Evolutionary conservation across 2,329 filamentous ascomycete species (phyloP), one percentile per base, ranked within the genome.

Genomic region (Endocalyx cinctus): DNA sequence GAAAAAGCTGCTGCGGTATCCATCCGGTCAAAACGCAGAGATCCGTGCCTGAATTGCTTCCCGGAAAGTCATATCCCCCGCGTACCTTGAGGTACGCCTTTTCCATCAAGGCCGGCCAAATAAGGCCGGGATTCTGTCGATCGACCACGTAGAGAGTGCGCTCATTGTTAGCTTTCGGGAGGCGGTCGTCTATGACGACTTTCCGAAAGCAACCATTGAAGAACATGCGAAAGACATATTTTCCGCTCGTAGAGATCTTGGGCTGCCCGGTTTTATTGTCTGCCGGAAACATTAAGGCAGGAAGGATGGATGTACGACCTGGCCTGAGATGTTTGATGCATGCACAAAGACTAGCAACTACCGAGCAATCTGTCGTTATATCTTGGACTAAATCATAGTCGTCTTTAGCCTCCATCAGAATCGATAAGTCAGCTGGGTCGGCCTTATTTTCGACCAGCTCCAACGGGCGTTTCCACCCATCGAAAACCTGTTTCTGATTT

Each of bases 71-170:
- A 57, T 98, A 98, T 20, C 92, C 92, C 17, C 92, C 92, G 35
- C 90, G 78, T 10, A 97, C 79, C 64, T 97, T 98, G 2, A 98
- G 68, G 48, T 98, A 98, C 0, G 92, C 92, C 55, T 98, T 98
- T 57, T 98, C 92, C 12, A 97, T 67, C 5, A 98, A 69, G 3
- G 90, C 88, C 5, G 92, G 92, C 88, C 90, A 97, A 11, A 97
- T 63, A 11, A 94, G 68, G n/a, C 66, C 70, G 4, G 85, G 83
- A 43, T 95, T 88, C 26, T 81, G 81, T 22, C 87, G 77, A 50
- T 97, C 90, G 28, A 94, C 75, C 8, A 97, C 89, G 57, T 94
- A 88, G 4, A 98, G 74, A 5, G 84, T 79, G 18, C 88, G 77
- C 25, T 78, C 70, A 12, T 79, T 85, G 32, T 74, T 82, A 1